Evolutionary conservation across 2,329 filamentous ascomycete genomes (phyloP).

Genomic region (Penicillium sp.): DNA sequence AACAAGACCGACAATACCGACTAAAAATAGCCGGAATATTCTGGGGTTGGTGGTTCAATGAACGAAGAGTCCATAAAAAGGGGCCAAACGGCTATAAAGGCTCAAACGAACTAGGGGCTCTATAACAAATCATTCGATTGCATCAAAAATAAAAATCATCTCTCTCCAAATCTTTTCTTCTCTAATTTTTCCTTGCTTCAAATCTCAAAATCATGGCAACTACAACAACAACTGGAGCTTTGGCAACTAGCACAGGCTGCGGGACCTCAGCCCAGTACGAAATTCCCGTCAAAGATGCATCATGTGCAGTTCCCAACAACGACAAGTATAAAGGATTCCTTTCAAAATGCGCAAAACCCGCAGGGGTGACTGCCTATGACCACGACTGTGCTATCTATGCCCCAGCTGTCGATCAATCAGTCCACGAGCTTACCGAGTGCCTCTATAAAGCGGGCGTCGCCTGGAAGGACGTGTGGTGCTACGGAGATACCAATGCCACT

Average conservation of each 20-base stretch:
- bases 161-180: neutral
- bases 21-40: neutral
- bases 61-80: neutral
- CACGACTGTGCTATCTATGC: conserved; percentile 27
- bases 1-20: neutral
- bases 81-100: neutral
- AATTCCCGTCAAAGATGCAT: conserved; percentile 27
- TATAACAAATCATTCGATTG: neutral
- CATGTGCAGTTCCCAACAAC: conserved; percentile 27
- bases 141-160: neutral
- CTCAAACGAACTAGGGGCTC: neutral
- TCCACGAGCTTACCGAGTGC: conserved; percentile 28
- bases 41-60: neutral
- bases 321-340: conserved; percentile 19
- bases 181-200: neutral
- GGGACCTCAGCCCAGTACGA: conserved; percentile 23
- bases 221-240: conserved; percentile 11
- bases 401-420: conserved; percentile 23
- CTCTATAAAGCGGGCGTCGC: conserved; percentile 25
- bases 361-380: conserved; percentile 21
- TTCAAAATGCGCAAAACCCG: conserved; percentile 22
- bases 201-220: conserved; percentile 1
- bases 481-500: conserved; percentile 20
- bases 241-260: conserved; percentile 16
- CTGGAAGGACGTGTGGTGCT: conserved; percentile 30